These are phyloP conservation scores for Solanum chiquidenum DNA, from an alignment of 257 asterid genomes.

Conservation along the genomic window DNA sequence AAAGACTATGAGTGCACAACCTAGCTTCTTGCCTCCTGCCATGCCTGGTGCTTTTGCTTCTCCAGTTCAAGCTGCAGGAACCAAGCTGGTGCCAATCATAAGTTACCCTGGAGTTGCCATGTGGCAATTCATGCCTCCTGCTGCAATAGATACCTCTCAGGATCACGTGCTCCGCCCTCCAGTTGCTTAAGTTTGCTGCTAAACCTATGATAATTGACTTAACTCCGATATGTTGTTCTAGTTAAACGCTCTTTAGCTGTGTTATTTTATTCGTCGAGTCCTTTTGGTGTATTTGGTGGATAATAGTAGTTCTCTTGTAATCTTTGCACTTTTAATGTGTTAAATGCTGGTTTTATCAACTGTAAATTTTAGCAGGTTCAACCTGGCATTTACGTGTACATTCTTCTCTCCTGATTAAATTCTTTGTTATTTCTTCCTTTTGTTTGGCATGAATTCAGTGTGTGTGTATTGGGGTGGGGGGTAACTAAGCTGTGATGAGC, in stretches of 20 bases:
- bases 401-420: not conserved
- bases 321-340: slow-evolving; percentile 1
- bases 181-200: slow-evolving; percentile 49
- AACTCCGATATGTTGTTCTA: slow-evolving; percentile 6
- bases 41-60: slow-evolving; percentile 44
- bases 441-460: not conserved
- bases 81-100: slow-evolving; percentile 75
- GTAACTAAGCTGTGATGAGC: not conserved
- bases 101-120: slow-evolving; percentile 89
- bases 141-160: slow-evolving; percentile 88
- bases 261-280: not conserved
- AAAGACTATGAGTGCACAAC: slow-evolving; percentile 50
- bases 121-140: slow-evolving; percentile 99
- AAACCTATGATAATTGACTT: slow-evolving; percentile 5
- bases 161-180: slow-evolving; percentile 96
- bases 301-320: slow-evolving; percentile 5
- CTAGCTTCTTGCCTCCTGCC: slow-evolving; percentile 46
- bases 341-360: slow-evolving; percentile 12
- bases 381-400: not conserved
- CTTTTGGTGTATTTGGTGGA: slow-evolving; percentile 18
- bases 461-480: not conserved
- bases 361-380: slow-evolving; percentile 20
- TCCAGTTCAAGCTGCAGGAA: slow-evolving; percentile 50
- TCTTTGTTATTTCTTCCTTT: not conserved
- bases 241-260: slow-evolving; percentile 10